Percentiles rank a stretch among this genome's conserved stretches.
Evolutionary conservation across 495 filamentous ascomycete species (phyloP).

Genomic region (Aspergillus funiculosus): DNA sequence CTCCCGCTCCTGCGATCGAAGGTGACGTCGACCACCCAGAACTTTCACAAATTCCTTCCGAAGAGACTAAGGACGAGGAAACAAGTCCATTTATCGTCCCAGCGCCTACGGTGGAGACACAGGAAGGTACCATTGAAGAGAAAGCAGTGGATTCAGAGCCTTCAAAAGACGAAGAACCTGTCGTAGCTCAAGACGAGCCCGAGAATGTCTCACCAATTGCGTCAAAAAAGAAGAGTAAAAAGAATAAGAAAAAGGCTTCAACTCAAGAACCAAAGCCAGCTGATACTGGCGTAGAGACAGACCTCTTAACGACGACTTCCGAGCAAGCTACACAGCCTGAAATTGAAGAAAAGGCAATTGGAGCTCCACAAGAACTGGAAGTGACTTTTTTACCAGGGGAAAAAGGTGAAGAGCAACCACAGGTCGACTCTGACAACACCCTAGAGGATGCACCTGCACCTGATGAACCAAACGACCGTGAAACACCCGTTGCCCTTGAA

Average conservation of each 20-base stretch:
- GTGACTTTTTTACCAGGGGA: too few relatives aligned
- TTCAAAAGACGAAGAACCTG: not conserved
- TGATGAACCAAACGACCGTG: not conserved
- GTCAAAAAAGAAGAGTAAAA: slow-evolving; percentile 31
- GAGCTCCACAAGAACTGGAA: not conserved
- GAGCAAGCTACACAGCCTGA: not conserved
- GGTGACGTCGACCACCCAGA: too few relatives aligned
- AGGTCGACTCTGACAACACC: not conserved
- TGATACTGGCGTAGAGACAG: not conserved
- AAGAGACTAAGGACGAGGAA: not conserved
- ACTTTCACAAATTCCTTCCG: too few relatives aligned
- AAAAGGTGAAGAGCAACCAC: slow-evolving; percentile 17
- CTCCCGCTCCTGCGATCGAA: too few relatives aligned
- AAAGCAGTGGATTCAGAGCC: not conserved
- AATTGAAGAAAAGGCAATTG: not conserved
- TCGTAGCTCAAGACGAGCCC: not conserved
- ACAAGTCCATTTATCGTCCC: not conserved
- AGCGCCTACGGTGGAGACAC: not conserved
- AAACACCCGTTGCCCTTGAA: slow-evolving; percentile 14
- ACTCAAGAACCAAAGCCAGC: not conserved
- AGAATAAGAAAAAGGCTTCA: slow-evolving; percentile 11
- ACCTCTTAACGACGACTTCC: not conserved
- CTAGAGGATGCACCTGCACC: not conserved
- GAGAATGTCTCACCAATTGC: slow-evolving; percentile 6
- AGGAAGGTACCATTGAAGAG: not conserved